phyloP scores from a whole-genome alignment of 805 yeast species.

The Babjeviella inositovora region DNA sequence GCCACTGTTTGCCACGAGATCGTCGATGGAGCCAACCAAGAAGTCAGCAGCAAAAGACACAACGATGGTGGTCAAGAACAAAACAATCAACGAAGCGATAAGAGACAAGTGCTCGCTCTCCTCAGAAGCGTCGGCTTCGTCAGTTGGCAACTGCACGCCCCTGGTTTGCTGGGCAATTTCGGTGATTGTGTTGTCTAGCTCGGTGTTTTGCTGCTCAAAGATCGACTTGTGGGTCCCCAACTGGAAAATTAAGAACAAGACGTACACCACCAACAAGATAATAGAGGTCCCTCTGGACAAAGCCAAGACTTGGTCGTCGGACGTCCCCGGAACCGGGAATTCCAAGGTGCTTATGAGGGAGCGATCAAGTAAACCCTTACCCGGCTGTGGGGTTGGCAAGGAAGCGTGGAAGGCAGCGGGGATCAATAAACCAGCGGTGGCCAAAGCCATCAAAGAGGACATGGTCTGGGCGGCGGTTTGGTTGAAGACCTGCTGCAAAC shows the following conservation, averaged over 20 bases:
- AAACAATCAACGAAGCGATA: conserved; percentile 31
- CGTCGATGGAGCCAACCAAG: conserved; percentile 87
- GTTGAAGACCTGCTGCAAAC: conserved; percentile 77
- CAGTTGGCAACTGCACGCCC: too few species aligned
- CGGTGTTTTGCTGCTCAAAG: conserved; percentile 39
- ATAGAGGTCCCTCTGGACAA: conserved; percentile 80
- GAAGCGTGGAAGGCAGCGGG: conserved; percentile 18
- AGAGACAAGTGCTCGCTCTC: conserved; percentile 29
- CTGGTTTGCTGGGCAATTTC: conserved; percentile 1
- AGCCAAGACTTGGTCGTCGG: conserved; percentile 37
- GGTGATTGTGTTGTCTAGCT: conserved; percentile 12
- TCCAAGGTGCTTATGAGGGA: too few species aligned
- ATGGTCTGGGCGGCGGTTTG: conserved; percentile 97
- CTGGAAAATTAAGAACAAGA: conserved; percentile 74
- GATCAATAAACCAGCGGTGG: conserved; percentile 74
- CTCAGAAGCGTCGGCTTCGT: conserved; percentile 12
- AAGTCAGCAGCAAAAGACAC: conserved; percentile 90
- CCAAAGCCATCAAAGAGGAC: conserved; percentile 85
- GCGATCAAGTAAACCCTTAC: too few species aligned
- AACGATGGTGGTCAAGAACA: conserved; percentile 52
- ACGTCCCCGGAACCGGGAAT: conserved; percentile 20
- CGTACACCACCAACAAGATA: conserved; percentile 61
- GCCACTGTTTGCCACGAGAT: conserved; percentile 69
- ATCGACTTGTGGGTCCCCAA: conserved; percentile 68
- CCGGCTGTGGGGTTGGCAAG: conserved; percentile 9